Percentiles rank a stretch among this genome's conserved stretches.
These are phyloP conservation scores for Claviceps pazoutovae DNA, from an alignment of 2,329 filamentous ascomycete genomes.

Conservation along the genomic window DNA sequence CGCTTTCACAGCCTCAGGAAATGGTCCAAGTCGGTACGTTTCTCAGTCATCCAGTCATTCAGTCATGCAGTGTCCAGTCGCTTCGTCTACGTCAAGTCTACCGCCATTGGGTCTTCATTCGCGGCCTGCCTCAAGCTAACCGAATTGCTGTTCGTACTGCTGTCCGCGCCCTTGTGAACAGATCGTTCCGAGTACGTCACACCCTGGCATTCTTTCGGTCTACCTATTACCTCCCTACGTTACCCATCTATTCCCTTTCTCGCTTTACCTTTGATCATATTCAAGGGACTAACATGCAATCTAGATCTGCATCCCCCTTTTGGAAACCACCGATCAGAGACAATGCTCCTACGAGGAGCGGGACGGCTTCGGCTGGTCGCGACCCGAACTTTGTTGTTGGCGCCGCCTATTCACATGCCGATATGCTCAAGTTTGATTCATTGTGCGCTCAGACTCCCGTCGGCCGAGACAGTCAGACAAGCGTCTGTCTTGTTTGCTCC, in stretches of 20 bases:
- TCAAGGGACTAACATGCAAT: conserved; percentile 13
- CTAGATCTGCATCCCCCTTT: conserved; percentile 75
- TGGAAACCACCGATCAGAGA: conserved; percentile 54
- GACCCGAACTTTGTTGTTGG: conserved; percentile 70
- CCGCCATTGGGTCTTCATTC: background rate
- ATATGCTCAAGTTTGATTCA: conserved; percentile 78
- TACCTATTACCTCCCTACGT: background rate
- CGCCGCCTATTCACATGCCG: conserved; percentile 90
- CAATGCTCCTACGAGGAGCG: conserved; percentile 35
- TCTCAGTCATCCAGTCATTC: background rate
- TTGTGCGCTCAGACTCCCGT: conserved; percentile 38
- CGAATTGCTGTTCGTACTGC: conserved; percentile 9
- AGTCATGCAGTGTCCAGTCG: background rate
- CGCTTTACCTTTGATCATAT: conserved; percentile 3
- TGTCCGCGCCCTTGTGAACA: conserved; percentile 15
- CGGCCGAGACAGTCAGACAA: background rate
- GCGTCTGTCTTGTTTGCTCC: background rate
- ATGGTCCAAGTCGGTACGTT: conserved; percentile 97
- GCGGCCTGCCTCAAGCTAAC: background rate
- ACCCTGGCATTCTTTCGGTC: background rate
- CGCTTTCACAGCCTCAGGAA: conserved; percentile 51
- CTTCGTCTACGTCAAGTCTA: background rate
- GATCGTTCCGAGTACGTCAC: conserved; percentile 49
- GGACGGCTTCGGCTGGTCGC: conserved; percentile 26
- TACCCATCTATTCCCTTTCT: background rate